Evolutionary conservation across 2,329 filamentous ascomycete genomes (phyloP), one percentile per base, ranked within the genome.

Genomic region (Grosmannia clavigera): DNA sequence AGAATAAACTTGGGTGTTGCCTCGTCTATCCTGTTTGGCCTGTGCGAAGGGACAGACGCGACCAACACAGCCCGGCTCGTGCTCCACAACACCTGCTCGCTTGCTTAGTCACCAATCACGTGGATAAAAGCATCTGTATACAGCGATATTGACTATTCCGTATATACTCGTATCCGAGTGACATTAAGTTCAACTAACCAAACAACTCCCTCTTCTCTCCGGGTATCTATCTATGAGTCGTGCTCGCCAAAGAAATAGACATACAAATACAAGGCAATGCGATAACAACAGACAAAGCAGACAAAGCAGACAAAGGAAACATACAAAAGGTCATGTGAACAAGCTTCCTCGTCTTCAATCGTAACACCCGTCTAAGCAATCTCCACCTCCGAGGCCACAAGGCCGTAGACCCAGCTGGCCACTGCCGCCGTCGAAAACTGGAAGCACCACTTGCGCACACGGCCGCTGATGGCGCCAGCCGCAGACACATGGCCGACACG

Each of bases 401-500:
- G 73, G 19, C 77, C 73, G 65, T 80, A 75, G 57, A 84, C 80
- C 78, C 79, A 82, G 63, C 71, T 72, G 22, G 81, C 81, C 70
- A 82, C 78, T 25, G 73, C 70, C 12, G 75, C 76, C 51, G 74
- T 82, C 54, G 73, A 74, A 64, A 80, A 83, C 70, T 84, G 81
- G 71, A 84, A 83, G 65, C 81, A 84, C 81, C 81, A 84, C 71
- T 83, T 84, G 66, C 78, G 81, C 60, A 84, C 79, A 62, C 75
- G 78, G 27, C 81, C 81, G 10, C 75, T 75, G 6, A 79, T 74
- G 29, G 74, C 75, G 7, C 81, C 81, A 27, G 73, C 78, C 57
- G 76, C 74, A 2, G 80, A 79, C 51, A 74, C 81, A 22, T 75
- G 71, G 31, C 80, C 81, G 12, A 78, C 75, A 50, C 78, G 76